Conservation (phyloP, 2,329 filamentous ascomycete genomes). For the Cytospora chrysosperma region DNA sequence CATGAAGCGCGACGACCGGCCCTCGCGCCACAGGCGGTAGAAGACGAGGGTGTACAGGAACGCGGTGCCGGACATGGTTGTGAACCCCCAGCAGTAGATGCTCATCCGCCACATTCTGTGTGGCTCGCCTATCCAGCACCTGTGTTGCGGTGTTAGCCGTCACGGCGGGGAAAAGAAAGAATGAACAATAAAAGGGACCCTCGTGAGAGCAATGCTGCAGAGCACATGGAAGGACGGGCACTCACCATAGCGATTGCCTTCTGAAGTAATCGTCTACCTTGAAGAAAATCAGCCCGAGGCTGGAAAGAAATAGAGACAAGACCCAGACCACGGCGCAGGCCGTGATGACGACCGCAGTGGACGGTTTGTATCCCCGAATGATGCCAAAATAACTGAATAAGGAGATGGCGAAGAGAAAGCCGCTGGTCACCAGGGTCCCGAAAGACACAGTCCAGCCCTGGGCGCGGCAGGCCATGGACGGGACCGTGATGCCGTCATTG, state of each 20-base stretch:
- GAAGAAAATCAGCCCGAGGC: slow-evolving; percentile 49
- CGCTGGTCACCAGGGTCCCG: slow-evolving; percentile 64
- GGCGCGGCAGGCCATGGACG: slow-evolving; percentile 54
- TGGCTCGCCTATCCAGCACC: slow-evolving; percentile 56
- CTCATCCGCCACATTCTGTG: slow-evolving; percentile 56
- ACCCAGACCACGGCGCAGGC: slow-evolving; percentile 53
- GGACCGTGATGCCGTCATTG: slow-evolving; percentile 52
- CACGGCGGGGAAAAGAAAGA: neutral
- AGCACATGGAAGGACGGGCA: neutral
- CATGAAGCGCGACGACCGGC: slow-evolving; percentile 27
- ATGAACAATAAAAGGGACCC: neutral
- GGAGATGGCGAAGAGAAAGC: slow-evolving; percentile 66
- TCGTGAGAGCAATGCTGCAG: neutral
- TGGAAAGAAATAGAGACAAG: slow-evolving; percentile 57
- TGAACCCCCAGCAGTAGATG: slow-evolving; percentile 64
- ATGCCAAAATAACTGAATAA: slow-evolving; percentile 65
- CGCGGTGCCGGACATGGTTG: slow-evolving; percentile 39
- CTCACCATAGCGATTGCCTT: slow-evolving; percentile 16
- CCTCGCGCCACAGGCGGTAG: slow-evolving; percentile 36
- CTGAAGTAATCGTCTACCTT: slow-evolving; percentile 33
- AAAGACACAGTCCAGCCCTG: slow-evolving; percentile 70
- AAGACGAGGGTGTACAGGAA: slow-evolving; percentile 44
- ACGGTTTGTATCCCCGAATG: slow-evolving; percentile 53
- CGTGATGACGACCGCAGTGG: slow-evolving; percentile 49
- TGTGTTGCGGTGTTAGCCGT: neutral